Evolutionary conservation across 164 flowering plant genomes (phyloP), one percentile per base, ranked within the genome.

Genomic region (Berberis thunbergii): DNA sequence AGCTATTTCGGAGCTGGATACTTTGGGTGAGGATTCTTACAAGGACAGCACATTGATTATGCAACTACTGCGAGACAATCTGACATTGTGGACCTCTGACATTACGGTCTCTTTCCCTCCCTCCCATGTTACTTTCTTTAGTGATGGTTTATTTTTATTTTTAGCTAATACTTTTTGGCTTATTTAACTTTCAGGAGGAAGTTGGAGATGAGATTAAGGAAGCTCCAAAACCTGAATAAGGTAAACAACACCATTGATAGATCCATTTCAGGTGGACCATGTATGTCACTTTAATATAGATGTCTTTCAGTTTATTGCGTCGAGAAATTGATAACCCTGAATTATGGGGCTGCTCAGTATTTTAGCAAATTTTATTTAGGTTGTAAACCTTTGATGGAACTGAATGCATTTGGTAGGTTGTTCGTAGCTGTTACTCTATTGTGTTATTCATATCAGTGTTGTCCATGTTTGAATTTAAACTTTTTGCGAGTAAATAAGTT

Each of bases 21-120:
- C 91, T 38, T 66, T 86, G 73, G 91, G 91, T 7, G 91, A 86
- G 80, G 91, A 86, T 49, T 86, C 91, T 12, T 86, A 86, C 86
- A 86, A 86, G 79, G 88, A 86, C 71, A 79, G 83, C 65, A 82
- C 86, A 63, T 77, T 82, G 71, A 82, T 82, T 68, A 80, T 82
- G 86, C 83, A 82, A 65, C 86, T 82, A 65, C 83, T 82, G 68
- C 80, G 83, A 1, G 86, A 82, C 77, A 82, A 82, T 59, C 65
- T 82, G 69, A 82, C 91, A 3, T 73, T 86, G 48, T 86, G 91
- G 91, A 86, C 91, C 50, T 84, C 91, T 69, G 91, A 86, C 62
- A 75, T 75, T 62, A 70, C 80, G 79, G 91, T 78, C 48, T 56
- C 67, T 72, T 68, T 67, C 69, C 66, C 70, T 60, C 73, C 63